A percentile compares a stretch with the other conserved stretches of the same genome.
These are phyloP conservation scores for Yarrowia sp. DNA, from an alignment of 805 yeast species.

Conservation along the genomic window DNA sequence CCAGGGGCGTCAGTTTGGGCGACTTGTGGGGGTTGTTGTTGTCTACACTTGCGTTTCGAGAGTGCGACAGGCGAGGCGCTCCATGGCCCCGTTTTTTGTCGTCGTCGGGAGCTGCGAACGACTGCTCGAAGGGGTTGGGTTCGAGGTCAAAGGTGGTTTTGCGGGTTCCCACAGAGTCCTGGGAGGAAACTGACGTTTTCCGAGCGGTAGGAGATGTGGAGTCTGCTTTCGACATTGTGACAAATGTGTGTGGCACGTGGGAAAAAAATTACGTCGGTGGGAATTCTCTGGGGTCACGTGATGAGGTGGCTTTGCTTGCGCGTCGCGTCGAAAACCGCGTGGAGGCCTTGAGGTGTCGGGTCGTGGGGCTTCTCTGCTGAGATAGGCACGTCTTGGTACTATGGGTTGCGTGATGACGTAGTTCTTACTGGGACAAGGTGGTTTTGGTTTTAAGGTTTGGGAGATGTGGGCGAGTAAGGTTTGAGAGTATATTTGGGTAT, in stretches of 20 bases:
- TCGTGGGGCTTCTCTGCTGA: neutral
- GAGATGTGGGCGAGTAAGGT: neutral
- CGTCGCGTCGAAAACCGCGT: too few species aligned
- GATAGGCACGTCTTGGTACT: neutral
- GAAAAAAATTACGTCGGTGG: too few species aligned
- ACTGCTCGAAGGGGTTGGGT: constrained; percentile 94
- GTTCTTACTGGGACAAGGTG: constrained; percentile 11
- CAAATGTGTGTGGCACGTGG: neutral
- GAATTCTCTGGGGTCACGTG: neutral
- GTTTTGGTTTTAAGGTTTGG: neutral
- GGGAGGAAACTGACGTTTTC: constrained; percentile 13
- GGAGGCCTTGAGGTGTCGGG: too few species aligned
- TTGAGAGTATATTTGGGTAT: neutral
- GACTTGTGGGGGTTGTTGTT: constrained; percentile 29
- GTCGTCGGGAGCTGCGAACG: constrained; percentile 71
- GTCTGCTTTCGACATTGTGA: constrained; percentile 19
- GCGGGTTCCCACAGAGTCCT: constrained; percentile 12
- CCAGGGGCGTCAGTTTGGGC: constrained; percentile 36
- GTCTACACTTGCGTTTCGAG: constrained; percentile 13
- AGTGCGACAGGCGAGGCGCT: constrained; percentile 10
- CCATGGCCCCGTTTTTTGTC: constrained; percentile 16
- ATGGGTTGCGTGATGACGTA: constrained; percentile 35
- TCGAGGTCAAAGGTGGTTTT: constrained; percentile 70
- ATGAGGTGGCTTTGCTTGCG: too few species aligned
- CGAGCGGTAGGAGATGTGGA: constrained; percentile 27